Evolutionary conservation across 2,329 filamentous ascomycete genomes (phyloP), one percentile per base, ranked within the genome.

Genomic region (Cyclaneusma minus): DNA sequence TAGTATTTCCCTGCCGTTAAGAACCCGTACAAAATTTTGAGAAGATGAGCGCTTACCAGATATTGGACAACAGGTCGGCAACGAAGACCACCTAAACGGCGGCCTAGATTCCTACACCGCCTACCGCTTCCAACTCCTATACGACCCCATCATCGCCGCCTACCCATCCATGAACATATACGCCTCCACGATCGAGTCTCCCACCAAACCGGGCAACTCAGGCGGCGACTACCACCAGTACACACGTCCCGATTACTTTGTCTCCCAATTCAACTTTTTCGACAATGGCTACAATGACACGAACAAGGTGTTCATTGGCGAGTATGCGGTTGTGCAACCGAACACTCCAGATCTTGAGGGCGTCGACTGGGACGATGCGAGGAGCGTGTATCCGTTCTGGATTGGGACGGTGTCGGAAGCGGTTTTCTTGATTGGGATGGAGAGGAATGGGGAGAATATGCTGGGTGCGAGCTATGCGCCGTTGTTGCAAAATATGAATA

Each of bases 31-130:
- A 26, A 14, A 9, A 14, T n/a, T 5, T 15, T 13, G 4, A n/a
- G n/a, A n/a, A n/a, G n/a, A n/a, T n/a, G n/a, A n/a, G n/a, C n/a
- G n/a, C n/a, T n/a, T n/a, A n/a, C n/a, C n/a, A n/a, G n/a, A n/a
- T n/a, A n/a, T 23, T 7, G 11, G 10, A 7, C 14, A 6, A 8
- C 6, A 29, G 29, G 34, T 41, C 20, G 38, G 38, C 14, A 68
- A 68, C 34, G 64, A 68, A 39, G 63, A 69, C 34, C 51, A 56
- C 34, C 43, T 64, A 7, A 53, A 47, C 32, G 41, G 42, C 5
- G 58, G 57, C 19, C 42, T 45, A 16, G 30, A 42, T 3, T 41
- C 51, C 21, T 45, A 45, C n/a, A 37, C 41, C 4, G 45, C 45
- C 24, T 49, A 48, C 25, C 54, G 63, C 5, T 67, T 64, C 40